A percentile compares a stretch with the other conserved stretches of the same genome.
These are phyloP conservation scores for Aspergillus incahuasiensis DNA, from an alignment of 495 filamentous ascomycete genomes.

Conservation along the genomic window DNA sequence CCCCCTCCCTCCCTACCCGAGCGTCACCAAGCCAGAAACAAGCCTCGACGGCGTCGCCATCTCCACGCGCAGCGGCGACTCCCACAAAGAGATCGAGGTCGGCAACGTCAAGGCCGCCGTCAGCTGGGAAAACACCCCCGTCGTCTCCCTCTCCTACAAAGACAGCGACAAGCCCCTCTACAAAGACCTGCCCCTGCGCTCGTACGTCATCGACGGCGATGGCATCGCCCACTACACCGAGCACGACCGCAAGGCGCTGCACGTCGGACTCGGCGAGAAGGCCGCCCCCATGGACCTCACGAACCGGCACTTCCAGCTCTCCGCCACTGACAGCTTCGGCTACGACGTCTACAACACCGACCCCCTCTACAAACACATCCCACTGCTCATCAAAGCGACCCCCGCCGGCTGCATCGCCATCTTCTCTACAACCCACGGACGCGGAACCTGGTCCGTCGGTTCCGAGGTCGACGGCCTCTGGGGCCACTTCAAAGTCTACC, in stretches of 20 bases:
- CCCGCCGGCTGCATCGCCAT: slow-evolving; percentile 57
- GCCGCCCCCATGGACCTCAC: slow-evolving; percentile 66
- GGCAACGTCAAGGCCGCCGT: slow-evolving; percentile 47
- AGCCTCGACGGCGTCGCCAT: slow-evolving; percentile 25
- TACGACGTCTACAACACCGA: slow-evolving; percentile 68
- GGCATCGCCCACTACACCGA: slow-evolving; percentile 58
- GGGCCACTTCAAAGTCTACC: slow-evolving; percentile 66
- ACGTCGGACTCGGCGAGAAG: slow-evolving; percentile 67
- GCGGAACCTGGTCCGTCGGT: slow-evolving; percentile 62
- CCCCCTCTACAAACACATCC: slow-evolving; percentile 70
- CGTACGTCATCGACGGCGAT: slow-evolving; percentile 53
- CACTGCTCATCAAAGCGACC: slow-evolving; percentile 60
- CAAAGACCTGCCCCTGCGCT: slow-evolving; percentile 55
- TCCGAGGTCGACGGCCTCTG: slow-evolving; percentile 66
- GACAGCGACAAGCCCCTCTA: slow-evolving; percentile 48
- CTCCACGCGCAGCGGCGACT: slow-evolving; percentile 22
- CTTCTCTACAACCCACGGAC: slow-evolving; percentile 59
- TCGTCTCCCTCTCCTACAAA: slow-evolving; percentile 51
- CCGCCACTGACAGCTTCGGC: slow-evolving; percentile 63
- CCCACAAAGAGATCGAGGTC: slow-evolving; percentile 39
- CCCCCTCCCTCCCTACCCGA: slow-evolving; percentile 57
- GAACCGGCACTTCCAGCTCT: slow-evolving; percentile 58
- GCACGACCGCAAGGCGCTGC: slow-evolving; percentile 53
- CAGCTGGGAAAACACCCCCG: slow-evolving; percentile 51
- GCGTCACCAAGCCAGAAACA: slow-evolving; percentile 43